phyloP scores from a whole-genome alignment of 1,139 yeast species.

The Kodamaea arcana region DNA sequence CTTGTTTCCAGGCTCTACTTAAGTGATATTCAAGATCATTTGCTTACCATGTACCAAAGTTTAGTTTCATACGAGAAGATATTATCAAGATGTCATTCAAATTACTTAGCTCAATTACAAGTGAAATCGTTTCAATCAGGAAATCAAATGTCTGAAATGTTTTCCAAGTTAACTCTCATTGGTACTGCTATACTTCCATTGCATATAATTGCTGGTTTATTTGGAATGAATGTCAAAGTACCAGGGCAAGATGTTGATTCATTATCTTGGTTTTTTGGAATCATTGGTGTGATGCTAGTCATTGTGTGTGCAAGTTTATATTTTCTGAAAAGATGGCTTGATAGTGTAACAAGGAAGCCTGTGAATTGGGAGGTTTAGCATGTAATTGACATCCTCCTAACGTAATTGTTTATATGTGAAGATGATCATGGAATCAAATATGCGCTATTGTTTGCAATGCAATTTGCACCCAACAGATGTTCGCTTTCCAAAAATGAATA shows the following conservation, averaged over 20 bases:
- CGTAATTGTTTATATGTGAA: too few relatives aligned
- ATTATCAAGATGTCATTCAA: conserved; percentile 85
- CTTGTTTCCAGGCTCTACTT: conserved; percentile 77
- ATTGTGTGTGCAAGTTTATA: conserved; percentile 18
- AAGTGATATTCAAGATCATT: conserved; percentile 98
- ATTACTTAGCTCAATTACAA: conserved; percentile 89
- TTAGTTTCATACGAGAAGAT: conserved; percentile 87
- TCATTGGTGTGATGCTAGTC: conserved; percentile 33
- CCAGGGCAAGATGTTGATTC: conserved; percentile 59
- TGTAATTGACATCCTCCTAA: too few relatives aligned
- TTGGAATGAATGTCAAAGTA: conserved; percentile 92
- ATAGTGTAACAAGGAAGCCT: background rate
- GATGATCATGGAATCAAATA: too few relatives aligned
- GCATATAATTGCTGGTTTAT: conserved; percentile 85
- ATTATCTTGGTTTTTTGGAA: conserved; percentile 40
- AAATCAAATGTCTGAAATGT: conserved; percentile 77
- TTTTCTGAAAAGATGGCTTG: conserved; percentile 26
- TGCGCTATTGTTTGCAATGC: too few relatives aligned
- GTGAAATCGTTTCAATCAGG: conserved; percentile 86
- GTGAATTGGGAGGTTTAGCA: background rate
- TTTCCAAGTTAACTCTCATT: conserved; percentile 81
- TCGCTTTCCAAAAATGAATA: too few relatives aligned
- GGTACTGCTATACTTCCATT: conserved; percentile 91
- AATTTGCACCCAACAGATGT: too few relatives aligned
- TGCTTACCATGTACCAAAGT: conserved; percentile 92